Base-by-base conservation (phyloP, 257 asterid genomes). In the Penstemon davidsonii region DNA sequence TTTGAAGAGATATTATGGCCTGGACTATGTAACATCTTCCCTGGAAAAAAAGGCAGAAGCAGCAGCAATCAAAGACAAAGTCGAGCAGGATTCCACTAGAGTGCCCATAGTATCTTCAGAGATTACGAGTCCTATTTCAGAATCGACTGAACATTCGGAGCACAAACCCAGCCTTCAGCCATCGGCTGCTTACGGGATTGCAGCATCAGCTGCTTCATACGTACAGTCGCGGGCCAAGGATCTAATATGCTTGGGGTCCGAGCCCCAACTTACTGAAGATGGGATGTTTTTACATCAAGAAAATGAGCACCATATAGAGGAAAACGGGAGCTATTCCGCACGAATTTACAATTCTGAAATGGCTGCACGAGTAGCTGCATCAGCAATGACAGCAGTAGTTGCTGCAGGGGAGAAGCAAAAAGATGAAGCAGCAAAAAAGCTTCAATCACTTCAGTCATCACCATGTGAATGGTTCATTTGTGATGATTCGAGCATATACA, bases 381-480 rank as follows among this genome's bases (percentile, higher is more conserved):
- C 96, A 11, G 77, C 95, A 19, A 85, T 92, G 91, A 92, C 97
- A n/a, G 87, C 98, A 25, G 80, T 92, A 56, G 92, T 92, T 33
- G 98, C 96, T 38, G 97, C 97, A 15, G 87, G 81, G 25, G 95
- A 89, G 81, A 69, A 82, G 75, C 80, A 85, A 78, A 89, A 76
- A 37, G 92, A 86, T 75, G 76, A 83, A 81, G 91, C 97, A 3
- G 98, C 96, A 3, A 86, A 56, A 78, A 90, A 89, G 45, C 96
- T 92, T 53, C 98, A 81, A 47, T 89, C 98, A 7, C 92, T 88
- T 69, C 91, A 87, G 37, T 84, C 86, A 5, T 84, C 98, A 5
- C 95, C 97, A 1, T 87, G 96, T n/a, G 91, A 92, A 46, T 92
- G 97, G 98, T 89, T 89, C 75, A 79, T 85, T 10, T 92, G 95